Base-by-base conservation (phyloP, 1,139 yeast genomes). In the Debaryomyces subglobosus region DNA sequence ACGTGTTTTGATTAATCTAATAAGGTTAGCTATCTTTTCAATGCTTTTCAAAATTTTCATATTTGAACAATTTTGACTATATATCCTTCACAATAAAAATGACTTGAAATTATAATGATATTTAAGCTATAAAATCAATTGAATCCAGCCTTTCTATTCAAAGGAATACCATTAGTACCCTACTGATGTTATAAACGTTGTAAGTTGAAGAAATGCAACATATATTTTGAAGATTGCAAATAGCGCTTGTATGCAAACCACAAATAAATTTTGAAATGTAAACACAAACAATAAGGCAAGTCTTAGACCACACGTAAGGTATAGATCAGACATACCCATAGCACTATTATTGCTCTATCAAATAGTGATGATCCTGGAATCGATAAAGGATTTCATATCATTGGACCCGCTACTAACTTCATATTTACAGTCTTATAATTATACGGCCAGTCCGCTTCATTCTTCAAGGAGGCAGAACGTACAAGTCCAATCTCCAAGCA, bases 381-480 rank as follows among this genome's bases (percentile, higher is more conserved):
- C 39, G 37, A 27, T 41, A 15, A 33, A 40, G 18, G 48, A 41
- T 30, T 16, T 32, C 7, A 18, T 27, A 10, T 30, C 32, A 16
- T 41, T 49, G 45, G 50, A 49, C 8, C 33, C 34, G 23, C 20
- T 37, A 34, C 41, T 49, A 34, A 39, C 49, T 2, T 21, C 50
- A 18, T 49, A 43, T 34, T 36, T 49, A n/a, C 43, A 35, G 9
- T 43, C 50, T 1, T 25, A 29, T 20, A 44, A 15, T 30, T 21
- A 45, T 36, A 32, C 52, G 15, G 30, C 45, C 20, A 50, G 34
- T 23, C 52, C 58, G 20, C 43, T 54, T 20, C 45, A 46, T 15
- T 43, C 47, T 5, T 51, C 60, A 12, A 49, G 46, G 29, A 49
- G 39, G 18, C 55, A 48, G 32, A 53, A 55, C 41, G 32, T 52